These are phyloP conservation scores for Vitis rotundifolia DNA, from an alignment of 164 flowering plant species.

Conservation along the genomic window DNA sequence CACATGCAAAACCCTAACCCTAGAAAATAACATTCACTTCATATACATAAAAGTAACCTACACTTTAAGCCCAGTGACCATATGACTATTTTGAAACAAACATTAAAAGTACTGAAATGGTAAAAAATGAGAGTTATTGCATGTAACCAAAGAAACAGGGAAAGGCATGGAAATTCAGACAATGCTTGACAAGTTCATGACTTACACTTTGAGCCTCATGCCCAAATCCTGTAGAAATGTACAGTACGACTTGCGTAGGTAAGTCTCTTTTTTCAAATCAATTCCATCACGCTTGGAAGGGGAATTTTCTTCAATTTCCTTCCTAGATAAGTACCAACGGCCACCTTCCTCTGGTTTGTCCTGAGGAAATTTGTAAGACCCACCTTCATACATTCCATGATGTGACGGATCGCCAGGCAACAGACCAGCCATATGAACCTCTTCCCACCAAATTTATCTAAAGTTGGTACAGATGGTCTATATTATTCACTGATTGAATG, in stretches of 20 bases:
- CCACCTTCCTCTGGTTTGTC: conserved; percentile 50
- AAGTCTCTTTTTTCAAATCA: conserved; percentile 68
- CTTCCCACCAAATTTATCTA: too few species aligned
- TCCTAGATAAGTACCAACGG: conserved; percentile 63
- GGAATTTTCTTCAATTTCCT: conserved; percentile 68
- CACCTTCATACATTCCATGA: conserved; percentile 41
- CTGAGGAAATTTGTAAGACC: conserved; percentile 24
- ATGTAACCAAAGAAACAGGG: too few species aligned
- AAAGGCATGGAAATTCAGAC: too few species aligned
- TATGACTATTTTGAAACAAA: too few species aligned
- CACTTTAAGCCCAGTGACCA: too few species aligned
- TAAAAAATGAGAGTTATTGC: too few species aligned
- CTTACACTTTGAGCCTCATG: conserved; percentile 81
- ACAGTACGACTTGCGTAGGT: conserved; percentile 68
- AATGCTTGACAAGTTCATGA: background rate
- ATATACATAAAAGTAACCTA: too few species aligned
- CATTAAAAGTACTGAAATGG: too few species aligned
- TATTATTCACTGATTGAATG: too few species aligned
- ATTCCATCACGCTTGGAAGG: conserved; percentile 65
- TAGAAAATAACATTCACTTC: too few species aligned
- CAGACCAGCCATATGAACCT: conserved; percentile 43
- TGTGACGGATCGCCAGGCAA: conserved; percentile 48
- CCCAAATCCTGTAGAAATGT: conserved; percentile 74
- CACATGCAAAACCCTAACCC: too few species aligned
- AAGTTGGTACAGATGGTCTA: too few species aligned